Evolutionary conservation across 805 yeast genomes (phyloP).

Genomic region (Helenozyma rhizophorensis): DNA sequence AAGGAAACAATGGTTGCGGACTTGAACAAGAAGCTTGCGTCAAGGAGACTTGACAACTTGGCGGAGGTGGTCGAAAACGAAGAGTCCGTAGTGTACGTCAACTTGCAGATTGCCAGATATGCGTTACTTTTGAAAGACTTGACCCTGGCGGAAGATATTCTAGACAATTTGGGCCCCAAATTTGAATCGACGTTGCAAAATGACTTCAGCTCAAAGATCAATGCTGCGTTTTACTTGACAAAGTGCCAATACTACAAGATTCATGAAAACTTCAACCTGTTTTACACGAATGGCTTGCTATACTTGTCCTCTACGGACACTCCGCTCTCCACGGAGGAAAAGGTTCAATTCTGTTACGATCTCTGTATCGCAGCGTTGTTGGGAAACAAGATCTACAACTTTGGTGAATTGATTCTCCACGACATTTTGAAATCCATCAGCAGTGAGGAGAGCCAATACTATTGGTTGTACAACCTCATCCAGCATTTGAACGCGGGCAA

Average conservation of each 20-base stretch:
- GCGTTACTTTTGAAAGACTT: slow-evolving; percentile 51
- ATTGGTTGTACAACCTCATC: slow-evolving; percentile 72
- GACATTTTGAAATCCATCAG: slow-evolving; percentile 61
- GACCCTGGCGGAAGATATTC: slow-evolving; percentile 58
- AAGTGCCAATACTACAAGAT: slow-evolving; percentile 71
- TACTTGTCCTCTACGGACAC: slow-evolving; percentile 69
- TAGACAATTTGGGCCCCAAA: slow-evolving; percentile 56
- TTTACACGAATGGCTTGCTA: slow-evolving; percentile 75
- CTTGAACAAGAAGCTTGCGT: slow-evolving; percentile 24
- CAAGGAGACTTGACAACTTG: slow-evolving; percentile 21
- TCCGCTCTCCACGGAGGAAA: slow-evolving; percentile 35
- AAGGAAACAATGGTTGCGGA: slow-evolving; percentile 22
- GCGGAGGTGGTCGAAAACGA: slow-evolving; percentile 41
- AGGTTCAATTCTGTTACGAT: slow-evolving; percentile 56
- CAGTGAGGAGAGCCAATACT: slow-evolving; percentile 41
- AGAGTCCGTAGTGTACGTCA: slow-evolving; percentile 47
- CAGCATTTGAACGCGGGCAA: slow-evolving; percentile 75
- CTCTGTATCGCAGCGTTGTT: slow-evolving; percentile 80
- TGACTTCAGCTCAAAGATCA: slow-evolving; percentile 49
- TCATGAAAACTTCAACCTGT: slow-evolving; percentile 73
- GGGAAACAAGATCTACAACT: slow-evolving; percentile 90
- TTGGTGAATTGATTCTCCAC: slow-evolving; percentile 91
- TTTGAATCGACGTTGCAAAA: slow-evolving; percentile 44
- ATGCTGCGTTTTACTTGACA: slow-evolving; percentile 79
- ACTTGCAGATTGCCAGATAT: slow-evolving; percentile 69